Conservation (phyloP, 305 asterid genomes). For the Stenogyne calaminthoides region DNA sequence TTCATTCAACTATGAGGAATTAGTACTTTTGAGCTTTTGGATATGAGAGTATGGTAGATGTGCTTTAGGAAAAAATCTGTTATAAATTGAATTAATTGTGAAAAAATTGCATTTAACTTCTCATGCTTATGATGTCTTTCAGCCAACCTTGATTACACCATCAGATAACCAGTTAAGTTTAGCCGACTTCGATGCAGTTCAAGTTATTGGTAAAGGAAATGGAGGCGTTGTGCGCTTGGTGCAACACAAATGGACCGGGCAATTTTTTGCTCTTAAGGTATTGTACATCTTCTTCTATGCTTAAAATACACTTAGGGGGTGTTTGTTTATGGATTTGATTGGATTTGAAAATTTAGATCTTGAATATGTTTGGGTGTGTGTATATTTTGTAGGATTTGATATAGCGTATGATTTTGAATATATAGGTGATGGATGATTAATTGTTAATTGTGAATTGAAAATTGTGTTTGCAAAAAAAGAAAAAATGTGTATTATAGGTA, state of each 20-base stretch:
- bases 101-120: constrained; percentile 21
- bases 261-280: constrained; percentile 97
- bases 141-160: constrained; percentile 89
- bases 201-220: constrained; percentile 94
- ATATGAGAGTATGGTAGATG: constrained; percentile 15
- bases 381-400: no score
- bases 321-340: no score
- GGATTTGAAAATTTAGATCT: no score
- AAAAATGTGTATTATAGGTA: no score
- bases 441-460: no score
- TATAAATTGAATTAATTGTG: not conserved
- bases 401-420: no score
- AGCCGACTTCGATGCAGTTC: constrained; percentile 92
- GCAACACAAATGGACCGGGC: constrained; percentile 98
- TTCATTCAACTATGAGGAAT: not conserved
- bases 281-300: not conserved
- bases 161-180: constrained; percentile 91
- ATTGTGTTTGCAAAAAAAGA: no score
- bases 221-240: constrained; percentile 96
- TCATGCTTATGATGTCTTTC: constrained; percentile 31
- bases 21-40: not conserved
- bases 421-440: no score
- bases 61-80: not conserved
- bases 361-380: no score
- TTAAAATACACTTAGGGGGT: no score